Conservation (phyloP, 306 rosid species). For the Notholithocarpus densiflorus region DNA sequence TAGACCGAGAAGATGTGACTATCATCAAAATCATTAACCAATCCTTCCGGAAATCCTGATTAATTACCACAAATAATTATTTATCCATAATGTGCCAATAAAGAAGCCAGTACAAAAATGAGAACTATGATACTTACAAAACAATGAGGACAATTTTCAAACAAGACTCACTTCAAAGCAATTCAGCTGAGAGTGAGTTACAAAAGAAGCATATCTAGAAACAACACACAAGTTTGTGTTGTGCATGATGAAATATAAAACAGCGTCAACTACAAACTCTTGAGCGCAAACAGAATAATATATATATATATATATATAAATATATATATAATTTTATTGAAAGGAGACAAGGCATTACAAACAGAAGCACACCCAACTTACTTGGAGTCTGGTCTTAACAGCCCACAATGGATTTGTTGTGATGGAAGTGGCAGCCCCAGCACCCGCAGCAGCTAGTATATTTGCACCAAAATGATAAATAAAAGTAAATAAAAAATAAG, state of each 20-base stretch:
- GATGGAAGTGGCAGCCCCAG: conserved; percentile 87
- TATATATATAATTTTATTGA: too few species aligned
- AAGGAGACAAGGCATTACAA: neutral
- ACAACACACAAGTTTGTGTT: neutral
- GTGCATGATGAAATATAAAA: neutral
- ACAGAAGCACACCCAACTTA: conserved; percentile 34
- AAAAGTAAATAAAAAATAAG: too few species aligned
- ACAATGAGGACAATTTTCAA: neutral
- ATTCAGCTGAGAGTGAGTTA: neutral
- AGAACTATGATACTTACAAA: neutral
- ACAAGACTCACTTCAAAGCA: neutral
- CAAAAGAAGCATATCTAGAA: neutral
- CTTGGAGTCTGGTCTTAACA: conserved; percentile 96
- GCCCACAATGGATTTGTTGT: conserved; percentile 95
- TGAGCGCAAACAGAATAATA: neutral
- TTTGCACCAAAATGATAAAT: conserved; percentile 35
- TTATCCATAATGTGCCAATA: neutral
- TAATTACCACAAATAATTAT: conserved; percentile 1
- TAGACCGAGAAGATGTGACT: conserved; percentile 89
- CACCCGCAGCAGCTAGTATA: conserved; percentile 85
- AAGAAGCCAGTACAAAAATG: neutral
- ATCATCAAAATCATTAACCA: conserved; percentile 90
- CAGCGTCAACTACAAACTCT: neutral
- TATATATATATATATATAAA: too few species aligned
- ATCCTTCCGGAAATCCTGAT: conserved; percentile 87